These are phyloP conservation scores for Brettanomyces sp. DNA, from an alignment of 805 yeast species.

Conservation along the genomic window DNA sequence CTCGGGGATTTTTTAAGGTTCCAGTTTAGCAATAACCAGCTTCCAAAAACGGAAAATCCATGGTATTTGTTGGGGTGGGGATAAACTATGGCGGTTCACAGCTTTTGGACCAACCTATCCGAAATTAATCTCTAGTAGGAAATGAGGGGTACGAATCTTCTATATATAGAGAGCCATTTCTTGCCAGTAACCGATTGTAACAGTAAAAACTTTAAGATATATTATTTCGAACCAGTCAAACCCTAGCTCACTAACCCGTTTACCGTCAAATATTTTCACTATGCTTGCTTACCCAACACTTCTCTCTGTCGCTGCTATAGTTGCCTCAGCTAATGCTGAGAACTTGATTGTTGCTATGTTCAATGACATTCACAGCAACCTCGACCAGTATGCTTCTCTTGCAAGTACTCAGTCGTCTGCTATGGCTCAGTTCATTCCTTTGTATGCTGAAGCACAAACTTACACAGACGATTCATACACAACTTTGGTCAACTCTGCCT, in stretches of 20 bases:
- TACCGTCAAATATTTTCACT: neutral
- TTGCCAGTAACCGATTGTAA: no score
- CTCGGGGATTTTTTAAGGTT: no score
- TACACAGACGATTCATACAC: slow-evolving; percentile 38
- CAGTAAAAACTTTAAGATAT: no score
- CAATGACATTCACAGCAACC: slow-evolving; percentile 26
- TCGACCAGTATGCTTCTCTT: slow-evolving; percentile 24
- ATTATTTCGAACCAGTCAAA: neutral
- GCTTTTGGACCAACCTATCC: no score
- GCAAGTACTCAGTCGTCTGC: slow-evolving; percentile 20
- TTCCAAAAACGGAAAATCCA: no score
- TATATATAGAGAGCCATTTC: no score
- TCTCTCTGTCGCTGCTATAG: slow-evolving; percentile 13
- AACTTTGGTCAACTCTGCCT: slow-evolving; percentile 24
- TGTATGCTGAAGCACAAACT: slow-evolving; percentile 26
- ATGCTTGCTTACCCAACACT: slow-evolving; percentile 9
- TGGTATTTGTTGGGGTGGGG: no score
- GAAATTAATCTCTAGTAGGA: no score
- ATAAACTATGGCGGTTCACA: no score
- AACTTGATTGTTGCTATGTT: slow-evolving; percentile 28
- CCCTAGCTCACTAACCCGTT: neutral
- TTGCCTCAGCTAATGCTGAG: slow-evolving; percentile 16
- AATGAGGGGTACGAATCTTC: no score
- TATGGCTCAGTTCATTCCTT: slow-evolving; percentile 21
- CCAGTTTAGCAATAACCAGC: no score